Conservation (phyloP, 2,329 filamentous ascomycete species). For the Pseudovirgaria hyperparasitica region DNA sequence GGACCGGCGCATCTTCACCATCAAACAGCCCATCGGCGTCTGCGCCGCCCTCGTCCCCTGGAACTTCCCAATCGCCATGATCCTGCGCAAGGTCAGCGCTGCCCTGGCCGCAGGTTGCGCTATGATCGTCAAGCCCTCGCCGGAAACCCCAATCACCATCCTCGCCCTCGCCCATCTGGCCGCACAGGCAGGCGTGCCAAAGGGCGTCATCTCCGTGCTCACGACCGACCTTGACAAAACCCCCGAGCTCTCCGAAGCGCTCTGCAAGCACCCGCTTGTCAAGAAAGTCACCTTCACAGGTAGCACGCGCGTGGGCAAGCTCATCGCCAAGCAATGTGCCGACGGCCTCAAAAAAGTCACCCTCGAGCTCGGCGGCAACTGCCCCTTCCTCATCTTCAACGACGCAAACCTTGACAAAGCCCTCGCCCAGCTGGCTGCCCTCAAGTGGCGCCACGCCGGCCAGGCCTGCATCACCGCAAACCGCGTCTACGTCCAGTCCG, state of each 20-base stretch:
- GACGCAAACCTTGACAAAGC: conserved; percentile 49
- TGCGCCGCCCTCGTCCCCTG: conserved; percentile 57
- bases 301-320: conserved; percentile 47
- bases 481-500: conserved; percentile 50
- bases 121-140: conserved; percentile 45
- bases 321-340: conserved; percentile 47
- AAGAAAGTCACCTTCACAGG: conserved; percentile 51
- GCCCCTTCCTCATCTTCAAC: conserved; percentile 51
- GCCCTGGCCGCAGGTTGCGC: conserved; percentile 61
- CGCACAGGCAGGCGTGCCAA: conserved; percentile 34
- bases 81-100: conserved; percentile 53
- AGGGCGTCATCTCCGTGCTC: conserved; percentile 48
- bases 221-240: conserved; percentile 46
- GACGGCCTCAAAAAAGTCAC: conserved; percentile 52
- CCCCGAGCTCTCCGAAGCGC: conserved; percentile 39
- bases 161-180: conserved; percentile 25
- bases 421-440: conserved; percentile 29
- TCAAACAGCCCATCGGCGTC: conserved; percentile 65
- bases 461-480: conserved; percentile 56
- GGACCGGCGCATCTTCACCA: conserved; percentile 52
- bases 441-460: conserved; percentile 48
- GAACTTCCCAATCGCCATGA: conserved; percentile 60
- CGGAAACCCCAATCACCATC: conserved; percentile 27
- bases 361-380: conserved; percentile 52
- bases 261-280: conserved; percentile 44